Base-by-base conservation (phyloP, 1,284 basidiomycete species). In the Fistulinella cinereoalba region DNA sequence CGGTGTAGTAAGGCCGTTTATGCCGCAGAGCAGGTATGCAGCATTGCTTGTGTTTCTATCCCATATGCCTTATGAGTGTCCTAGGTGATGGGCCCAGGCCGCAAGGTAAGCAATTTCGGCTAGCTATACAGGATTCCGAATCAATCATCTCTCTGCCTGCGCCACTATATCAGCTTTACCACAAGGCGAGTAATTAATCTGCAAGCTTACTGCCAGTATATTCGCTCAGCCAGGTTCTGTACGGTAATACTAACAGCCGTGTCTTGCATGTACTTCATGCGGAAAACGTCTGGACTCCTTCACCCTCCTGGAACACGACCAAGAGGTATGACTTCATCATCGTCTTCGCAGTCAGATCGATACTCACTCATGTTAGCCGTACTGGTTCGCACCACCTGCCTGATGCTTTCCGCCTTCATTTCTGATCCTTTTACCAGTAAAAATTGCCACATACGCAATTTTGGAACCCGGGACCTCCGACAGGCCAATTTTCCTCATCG, bases 81-180 rank as follows among this genome's bases (percentile, higher is more conserved):
- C 42, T 60, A 88, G 85, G 79, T 79, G 45, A 83, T 90, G 76
- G 87, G 88, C 32, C 85, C 85, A 47, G 87, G 85, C 37, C 77
- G 87, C 62, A 89, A 84, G 79, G 87, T 87, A 62, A 56, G 75
- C 55, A 44, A 43, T 57, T 36, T 49, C 19, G 38, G 40, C 36
- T 46, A 36, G 43, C 28, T 34, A 32, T 42, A 22, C 36, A 37
- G 21, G 37, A 43, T 48, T 48, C 39, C 39, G 23, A 41, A 28
- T 44, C 53, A 37, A 53, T 43, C 9, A n/a, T 43, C 10, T 37
- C n/a, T 39, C 21, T 25, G 33, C 43, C 50, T 36, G 33, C 29
- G 43, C 40, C 47, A 33, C 37, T n/a, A n/a, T 33, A 7, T 27
- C 41, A 89, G 86, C 71, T 87, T 25, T 90, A 90, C 60, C 87